phyloP scores from a whole-genome alignment of 371 early-diverging fungal genomes.

The Dichotomocladium elegans region DNA sequence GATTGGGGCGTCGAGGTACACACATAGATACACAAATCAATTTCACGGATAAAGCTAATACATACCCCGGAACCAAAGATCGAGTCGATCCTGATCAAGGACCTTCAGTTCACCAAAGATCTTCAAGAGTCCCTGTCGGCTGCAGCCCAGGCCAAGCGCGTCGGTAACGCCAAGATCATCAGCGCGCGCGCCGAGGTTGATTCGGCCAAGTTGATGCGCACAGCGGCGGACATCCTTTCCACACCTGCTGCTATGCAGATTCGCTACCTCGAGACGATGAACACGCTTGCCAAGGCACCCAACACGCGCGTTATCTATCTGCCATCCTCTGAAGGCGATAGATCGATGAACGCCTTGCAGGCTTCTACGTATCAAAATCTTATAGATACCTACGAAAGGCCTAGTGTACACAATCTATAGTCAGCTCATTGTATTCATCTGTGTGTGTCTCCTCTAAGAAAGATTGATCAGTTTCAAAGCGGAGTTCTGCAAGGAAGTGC shows the following conservation, averaged over 20 bases:
- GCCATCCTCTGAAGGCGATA: constrained; percentile 27
- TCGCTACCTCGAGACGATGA: constrained; percentile 86
- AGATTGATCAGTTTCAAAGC: no score
- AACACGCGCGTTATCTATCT: constrained; percentile 67
- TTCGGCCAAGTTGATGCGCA: constrained; percentile 89
- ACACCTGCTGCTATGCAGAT: constrained; percentile 83
- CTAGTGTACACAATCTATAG: no score
- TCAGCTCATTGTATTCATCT: no score
- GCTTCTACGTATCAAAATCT: neutral
- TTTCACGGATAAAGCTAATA: neutral
- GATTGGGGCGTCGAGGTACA: constrained; percentile 74
- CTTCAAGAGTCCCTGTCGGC: constrained; percentile 81
- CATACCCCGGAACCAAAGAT: constrained; percentile 30
- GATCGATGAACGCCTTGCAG: neutral
- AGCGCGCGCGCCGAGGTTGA: constrained; percentile 90
- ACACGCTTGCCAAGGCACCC: constrained; percentile 56
- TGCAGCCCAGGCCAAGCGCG: constrained; percentile 88
- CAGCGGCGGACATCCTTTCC: constrained; percentile 75
- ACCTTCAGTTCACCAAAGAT: constrained; percentile 71
- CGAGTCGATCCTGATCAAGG: constrained; percentile 85
- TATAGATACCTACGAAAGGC: no score
- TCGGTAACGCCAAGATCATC: constrained; percentile 89
- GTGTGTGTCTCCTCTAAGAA: no score
- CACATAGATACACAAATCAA: neutral
- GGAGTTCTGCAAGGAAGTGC: no score